Percentiles rank a stretch among this genome's conserved stretches.
These are phyloP conservation scores for Nitzschia inconspicua DNA, from an alignment of 108 stramenopile species.

Conservation along the genomic window DNA sequence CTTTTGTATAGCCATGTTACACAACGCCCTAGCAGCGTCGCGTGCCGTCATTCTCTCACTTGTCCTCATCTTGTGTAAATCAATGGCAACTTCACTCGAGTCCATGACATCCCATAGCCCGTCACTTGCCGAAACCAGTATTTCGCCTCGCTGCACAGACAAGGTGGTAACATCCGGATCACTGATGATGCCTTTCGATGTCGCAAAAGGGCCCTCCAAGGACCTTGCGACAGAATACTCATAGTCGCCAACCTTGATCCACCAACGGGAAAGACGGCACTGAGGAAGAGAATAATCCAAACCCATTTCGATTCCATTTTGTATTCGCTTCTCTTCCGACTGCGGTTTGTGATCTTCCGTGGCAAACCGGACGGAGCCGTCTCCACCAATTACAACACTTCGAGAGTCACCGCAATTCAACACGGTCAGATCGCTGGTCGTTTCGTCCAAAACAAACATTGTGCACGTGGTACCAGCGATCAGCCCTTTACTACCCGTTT, in stretches of 20 bases:
- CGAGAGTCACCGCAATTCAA: constrained; percentile 82
- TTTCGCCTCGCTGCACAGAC: constrained; percentile 33
- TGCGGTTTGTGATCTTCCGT: constrained; percentile 77
- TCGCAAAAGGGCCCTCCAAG: constrained; percentile 69
- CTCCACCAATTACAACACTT: constrained; percentile 42
- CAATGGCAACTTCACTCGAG: constrained; percentile 64
- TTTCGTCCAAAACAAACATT: constrained; percentile 50
- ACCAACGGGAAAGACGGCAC: constrained; percentile 50
- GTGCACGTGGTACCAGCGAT: constrained; percentile 72
- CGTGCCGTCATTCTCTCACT: constrained; percentile 36
- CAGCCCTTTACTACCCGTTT: constrained; percentile 54
- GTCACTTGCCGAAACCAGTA: constrained; percentile 66
- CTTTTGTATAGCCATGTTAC: constrained; percentile 65
- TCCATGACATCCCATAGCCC: constrained; percentile 82
- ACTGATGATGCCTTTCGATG: constrained; percentile 74
- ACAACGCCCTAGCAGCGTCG: constrained; percentile 62
- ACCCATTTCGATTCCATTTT: constrained; percentile 42
- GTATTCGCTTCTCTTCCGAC: constrained; percentile 47
- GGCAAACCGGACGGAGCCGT: constrained; percentile 44
- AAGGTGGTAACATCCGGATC: constrained; percentile 55
- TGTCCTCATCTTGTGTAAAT: constrained; percentile 47
- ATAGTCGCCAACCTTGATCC: constrained; percentile 61
- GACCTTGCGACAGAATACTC: constrained; percentile 66
- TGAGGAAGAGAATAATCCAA: constrained; percentile 59
- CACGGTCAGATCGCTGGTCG: constrained; percentile 49